A percentile compares a stretch with the other conserved stretches of the same genome.
Conservation (phyloP, 2,329 filamentous ascomycete genomes). For the Pestalotiopsis fici region DNA sequence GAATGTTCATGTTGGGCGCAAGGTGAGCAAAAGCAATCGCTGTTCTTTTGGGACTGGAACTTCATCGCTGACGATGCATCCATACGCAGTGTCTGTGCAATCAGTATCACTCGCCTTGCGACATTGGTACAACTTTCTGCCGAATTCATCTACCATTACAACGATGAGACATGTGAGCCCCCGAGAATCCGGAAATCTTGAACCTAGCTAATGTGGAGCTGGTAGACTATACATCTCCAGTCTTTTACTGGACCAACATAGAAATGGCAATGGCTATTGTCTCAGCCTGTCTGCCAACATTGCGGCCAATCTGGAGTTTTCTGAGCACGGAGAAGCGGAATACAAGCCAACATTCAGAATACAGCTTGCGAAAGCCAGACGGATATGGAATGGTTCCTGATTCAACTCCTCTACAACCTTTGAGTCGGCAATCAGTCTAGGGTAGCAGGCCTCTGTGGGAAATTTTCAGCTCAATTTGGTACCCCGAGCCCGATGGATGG, state of each 20-base stretch:
- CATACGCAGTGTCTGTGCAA: slow-evolving; percentile 21
- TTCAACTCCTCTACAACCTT: no score
- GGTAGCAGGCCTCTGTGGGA: no score
- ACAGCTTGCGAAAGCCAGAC: no score
- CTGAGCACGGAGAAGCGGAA: no score
- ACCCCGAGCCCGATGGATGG: no score
- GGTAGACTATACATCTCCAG: slow-evolving; percentile 26
- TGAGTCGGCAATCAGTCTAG: no score
- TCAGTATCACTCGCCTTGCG: slow-evolving; percentile 17
- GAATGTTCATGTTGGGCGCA: slow-evolving; percentile 25
- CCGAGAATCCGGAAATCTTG: no score
- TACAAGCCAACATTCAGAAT: no score
- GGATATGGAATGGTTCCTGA: no score
- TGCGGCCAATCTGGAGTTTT: slow-evolving; percentile 20
- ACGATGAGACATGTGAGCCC: slow-evolving; percentile 28
- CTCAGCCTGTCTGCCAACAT: slow-evolving; percentile 20
- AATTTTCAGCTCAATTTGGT: no score
- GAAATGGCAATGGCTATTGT: slow-evolving; percentile 19
- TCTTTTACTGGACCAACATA: slow-evolving; percentile 22
- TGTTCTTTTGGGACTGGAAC: not conserved
- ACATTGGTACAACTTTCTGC: slow-evolving; percentile 17
- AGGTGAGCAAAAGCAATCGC: slow-evolving; percentile 20
- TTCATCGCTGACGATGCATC: not conserved
- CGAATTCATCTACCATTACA: slow-evolving; percentile 18
- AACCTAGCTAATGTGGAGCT: no score